Percentiles rank a stretch among this genome's conserved stretches.
These are phyloP conservation scores for Penicillium desertorum DNA, from an alignment of 495 filamentous ascomycete species.

Conservation along the genomic window DNA sequence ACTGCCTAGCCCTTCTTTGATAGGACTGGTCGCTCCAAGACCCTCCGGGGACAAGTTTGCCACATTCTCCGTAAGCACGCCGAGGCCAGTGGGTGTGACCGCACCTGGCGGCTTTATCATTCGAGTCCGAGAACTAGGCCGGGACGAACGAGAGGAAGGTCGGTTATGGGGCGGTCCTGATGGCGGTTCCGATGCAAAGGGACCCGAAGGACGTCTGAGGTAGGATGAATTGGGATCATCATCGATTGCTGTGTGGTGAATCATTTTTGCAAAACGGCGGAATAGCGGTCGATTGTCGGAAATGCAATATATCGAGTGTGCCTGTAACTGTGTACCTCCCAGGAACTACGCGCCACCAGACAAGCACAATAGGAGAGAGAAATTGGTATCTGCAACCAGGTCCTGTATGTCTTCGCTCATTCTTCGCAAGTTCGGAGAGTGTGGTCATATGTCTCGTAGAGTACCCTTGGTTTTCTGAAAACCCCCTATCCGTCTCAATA, in stretches of 20 bases:
- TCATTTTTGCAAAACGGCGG: conserved; percentile 21
- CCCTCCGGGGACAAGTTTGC: conserved; percentile 15
- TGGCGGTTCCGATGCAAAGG: conserved; percentile 17
- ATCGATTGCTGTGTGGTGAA: conserved; percentile 31
- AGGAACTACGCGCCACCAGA: conserved; percentile 10
- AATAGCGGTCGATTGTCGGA: conserved; percentile 5
- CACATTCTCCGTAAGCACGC: conserved; percentile 21
- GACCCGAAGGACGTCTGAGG: conserved; percentile 23
- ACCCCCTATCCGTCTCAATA: conserved; percentile 11
- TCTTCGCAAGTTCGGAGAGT: conserved; percentile 10
- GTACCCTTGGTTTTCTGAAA: background rate
- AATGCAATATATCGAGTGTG: conserved; percentile 15
- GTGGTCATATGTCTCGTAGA: conserved; percentile 9
- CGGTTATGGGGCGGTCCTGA: conserved; percentile 19
- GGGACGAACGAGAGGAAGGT: conserved; percentile 26
- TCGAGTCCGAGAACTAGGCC: conserved; percentile 25
- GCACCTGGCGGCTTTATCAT: conserved; percentile 21
- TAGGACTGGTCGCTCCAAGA: conserved; percentile 38
- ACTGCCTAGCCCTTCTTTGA: conserved; percentile 66
- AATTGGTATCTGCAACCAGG: conserved; percentile 9
- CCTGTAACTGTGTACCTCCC: background rate
- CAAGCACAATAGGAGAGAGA: background rate
- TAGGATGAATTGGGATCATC: conserved; percentile 30
- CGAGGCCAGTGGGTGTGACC: conserved; percentile 23
- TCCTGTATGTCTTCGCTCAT: conserved; percentile 16